A percentile compares a stretch with the other conserved stretches of the same genome.
Evolutionary conservation across 2,329 filamentous ascomycete species (phyloP).

Genomic region (Capronia americana): DNA sequence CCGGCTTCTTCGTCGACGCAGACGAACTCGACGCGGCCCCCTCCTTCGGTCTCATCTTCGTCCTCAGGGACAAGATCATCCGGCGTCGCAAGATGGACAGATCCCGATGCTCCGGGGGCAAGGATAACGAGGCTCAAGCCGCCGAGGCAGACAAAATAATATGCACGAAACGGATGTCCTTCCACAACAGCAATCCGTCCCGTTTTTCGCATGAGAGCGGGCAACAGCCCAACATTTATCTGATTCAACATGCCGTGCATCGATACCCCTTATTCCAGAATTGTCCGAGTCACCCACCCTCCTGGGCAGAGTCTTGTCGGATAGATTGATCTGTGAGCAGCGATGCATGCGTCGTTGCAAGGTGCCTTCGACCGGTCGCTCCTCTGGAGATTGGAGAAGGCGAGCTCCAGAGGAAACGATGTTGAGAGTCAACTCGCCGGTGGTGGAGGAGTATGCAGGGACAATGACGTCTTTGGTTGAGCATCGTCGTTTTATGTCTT

Average conservation of each 20-base stretch:
- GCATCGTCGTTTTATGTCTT: neutral
- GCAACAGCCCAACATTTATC: neutral
- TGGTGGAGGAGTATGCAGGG: neutral
- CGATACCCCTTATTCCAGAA: neutral
- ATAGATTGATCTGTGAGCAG: neutral
- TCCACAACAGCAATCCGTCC: neutral
- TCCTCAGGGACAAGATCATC: neutral
- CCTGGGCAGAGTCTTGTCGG: neutral
- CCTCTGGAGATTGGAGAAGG: neutral
- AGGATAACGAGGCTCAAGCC: slow-evolving; percentile 28
- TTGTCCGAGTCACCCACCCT: neutral
- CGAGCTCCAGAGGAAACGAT: neutral
- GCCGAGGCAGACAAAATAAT: slow-evolving; percentile 14
- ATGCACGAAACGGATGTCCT: neutral
- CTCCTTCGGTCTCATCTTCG: slow-evolving; percentile 1
- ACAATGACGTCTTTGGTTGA: neutral
- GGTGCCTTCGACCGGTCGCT: neutral
- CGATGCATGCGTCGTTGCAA: neutral
- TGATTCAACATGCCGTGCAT: neutral
- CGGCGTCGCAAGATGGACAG: slow-evolving; percentile 2
- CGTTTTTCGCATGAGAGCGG: neutral
- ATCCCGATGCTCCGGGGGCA: slow-evolving; percentile 14
- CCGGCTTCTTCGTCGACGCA: neutral
- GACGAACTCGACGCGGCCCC: neutral
- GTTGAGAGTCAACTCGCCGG: neutral